These are phyloP conservation scores for Serpula lacrymans DNA, from an alignment of 768 basidiomycete species.

Conservation along the genomic window DNA sequence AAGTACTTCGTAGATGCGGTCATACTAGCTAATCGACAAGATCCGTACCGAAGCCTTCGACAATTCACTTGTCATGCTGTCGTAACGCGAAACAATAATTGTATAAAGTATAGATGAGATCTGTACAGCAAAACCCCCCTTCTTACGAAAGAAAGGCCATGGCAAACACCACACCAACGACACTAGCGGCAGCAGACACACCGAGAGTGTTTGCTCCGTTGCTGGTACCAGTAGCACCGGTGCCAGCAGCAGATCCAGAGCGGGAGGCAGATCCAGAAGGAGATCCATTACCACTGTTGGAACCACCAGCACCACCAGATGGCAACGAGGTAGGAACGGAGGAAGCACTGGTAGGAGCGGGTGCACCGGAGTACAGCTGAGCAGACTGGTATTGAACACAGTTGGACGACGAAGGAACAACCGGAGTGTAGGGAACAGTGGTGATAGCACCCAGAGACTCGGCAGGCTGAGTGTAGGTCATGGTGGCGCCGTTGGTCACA, in stretches of 20 bases:
- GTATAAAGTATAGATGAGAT: slow-evolving; percentile 3
- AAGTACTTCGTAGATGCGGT: too few species aligned
- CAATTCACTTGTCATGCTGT: too few species aligned
- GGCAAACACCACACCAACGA: slow-evolving; percentile 31
- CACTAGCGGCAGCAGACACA: slow-evolving; percentile 27
- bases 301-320: not conserved
- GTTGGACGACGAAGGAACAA: slow-evolving; percentile 38
- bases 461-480: slow-evolving; percentile 45
- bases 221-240: slow-evolving; percentile 12
- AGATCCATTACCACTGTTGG: not conserved
- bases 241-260: slow-evolving; percentile 6
- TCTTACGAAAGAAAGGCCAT: slow-evolving; percentile 34
- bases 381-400: slow-evolving; percentile 37
- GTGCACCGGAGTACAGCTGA: slow-evolving; percentile 30
- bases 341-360: slow-evolving; percentile 9
- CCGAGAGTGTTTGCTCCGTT: slow-evolving; percentile 17
- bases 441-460: slow-evolving; percentile 44
- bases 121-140: not conserved
- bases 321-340: not conserved
- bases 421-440: slow-evolving; percentile 41
- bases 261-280: slow-evolving; percentile 12
- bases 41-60: too few species aligned
- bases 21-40: too few species aligned
- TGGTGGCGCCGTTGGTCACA: slow-evolving; percentile 34
- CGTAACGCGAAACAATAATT: slow-evolving; percentile 7